Evolutionary conservation across 78 protist species (phyloP), one percentile per base, ranked within the genome.

Genomic region (Dictyostelium purpureum): DNA sequence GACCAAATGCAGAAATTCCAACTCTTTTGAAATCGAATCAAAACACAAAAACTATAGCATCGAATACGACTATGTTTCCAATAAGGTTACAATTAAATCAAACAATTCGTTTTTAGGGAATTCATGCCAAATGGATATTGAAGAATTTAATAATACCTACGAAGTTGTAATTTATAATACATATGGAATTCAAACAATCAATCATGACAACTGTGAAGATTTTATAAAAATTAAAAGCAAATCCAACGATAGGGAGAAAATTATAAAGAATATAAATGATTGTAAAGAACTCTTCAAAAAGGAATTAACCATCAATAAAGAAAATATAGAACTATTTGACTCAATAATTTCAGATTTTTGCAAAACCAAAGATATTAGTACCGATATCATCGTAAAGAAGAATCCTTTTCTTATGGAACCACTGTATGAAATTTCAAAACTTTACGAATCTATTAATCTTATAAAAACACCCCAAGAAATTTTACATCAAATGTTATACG

Each of bases 101-200:
- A 31, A 28, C n/a, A 28, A 31, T 33, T 63, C 71, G 33, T 63
- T 63, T 21, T 18, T 63, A 1, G 71, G 71, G 28, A 61, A 63
- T 63, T 63, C 71, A 1, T 28, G 38, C 0, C 14, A 37, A 33
- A 63, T 63, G 71, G 71, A 63, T 63, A 28, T 63, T 12, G 71
- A 63, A 63, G 71, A 63, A 63, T 63, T 63, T 63, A 63, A 63
- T 63, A 63, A 63, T 63, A 63, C 71, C 42, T 63, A 63, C 33
- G 71, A 63, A 63, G 71, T 63, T 11, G 71, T 63, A 4, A 63
- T 63, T 16, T 63, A 16, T 63, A 31, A 63, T 63, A 63, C 71
- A 4, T 35, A 63, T 33, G 26, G 43, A 33, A 63, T 63, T 18
- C 21, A 28, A 9, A 37, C 26, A 63, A 63, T 63, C 18, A 31